A percentile compares a stretch with the other conserved stretches of the same genome.
These are phyloP conservation scores for Rhodotorula taiwanensis DNA, from an alignment of 768 basidiomycete genomes.

Conservation along the genomic window DNA sequence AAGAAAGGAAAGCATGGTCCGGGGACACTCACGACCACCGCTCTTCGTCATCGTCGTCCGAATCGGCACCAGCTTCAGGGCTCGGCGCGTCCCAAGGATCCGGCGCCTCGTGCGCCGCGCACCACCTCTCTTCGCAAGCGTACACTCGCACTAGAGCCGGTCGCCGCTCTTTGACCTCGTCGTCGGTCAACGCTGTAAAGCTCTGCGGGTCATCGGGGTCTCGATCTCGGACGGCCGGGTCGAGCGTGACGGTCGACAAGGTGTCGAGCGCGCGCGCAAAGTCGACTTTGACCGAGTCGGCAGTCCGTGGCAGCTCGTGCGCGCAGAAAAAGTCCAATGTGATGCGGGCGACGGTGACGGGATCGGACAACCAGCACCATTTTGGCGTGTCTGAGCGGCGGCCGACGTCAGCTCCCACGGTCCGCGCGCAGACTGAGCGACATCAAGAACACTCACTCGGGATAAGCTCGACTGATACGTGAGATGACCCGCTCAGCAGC, in stretches of 20 bases:
- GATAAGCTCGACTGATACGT: neutral
- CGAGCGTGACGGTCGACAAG: neutral
- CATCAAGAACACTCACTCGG: neutral
- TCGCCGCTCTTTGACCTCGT: neutral
- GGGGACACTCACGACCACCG: neutral
- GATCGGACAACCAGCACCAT: neutral
- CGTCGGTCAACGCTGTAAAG: neutral
- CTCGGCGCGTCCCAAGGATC: too few species aligned
- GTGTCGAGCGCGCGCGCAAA: neutral
- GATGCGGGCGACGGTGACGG: neutral
- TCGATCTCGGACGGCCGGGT: neutral
- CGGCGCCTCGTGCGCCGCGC: too few species aligned
- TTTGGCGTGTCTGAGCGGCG: neutral
- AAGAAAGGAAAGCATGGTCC: neutral
- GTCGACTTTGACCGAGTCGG: neutral
- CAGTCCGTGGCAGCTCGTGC: neutral
- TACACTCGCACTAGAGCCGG: neutral
- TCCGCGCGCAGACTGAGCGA: fast-evolving
- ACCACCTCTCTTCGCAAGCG: neutral
- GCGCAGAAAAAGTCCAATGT: slow-evolving; percentile 1
- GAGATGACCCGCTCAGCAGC: neutral
- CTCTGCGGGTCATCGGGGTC: slow-evolving; percentile 6
- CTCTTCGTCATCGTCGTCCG: too few species aligned
- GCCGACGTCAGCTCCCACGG: neutral
- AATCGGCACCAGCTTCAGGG: too few species aligned